These are phyloP conservation scores for Closterium sp. DNA, from an alignment of 139 green algal genomes.

Conservation along the genomic window DNA sequence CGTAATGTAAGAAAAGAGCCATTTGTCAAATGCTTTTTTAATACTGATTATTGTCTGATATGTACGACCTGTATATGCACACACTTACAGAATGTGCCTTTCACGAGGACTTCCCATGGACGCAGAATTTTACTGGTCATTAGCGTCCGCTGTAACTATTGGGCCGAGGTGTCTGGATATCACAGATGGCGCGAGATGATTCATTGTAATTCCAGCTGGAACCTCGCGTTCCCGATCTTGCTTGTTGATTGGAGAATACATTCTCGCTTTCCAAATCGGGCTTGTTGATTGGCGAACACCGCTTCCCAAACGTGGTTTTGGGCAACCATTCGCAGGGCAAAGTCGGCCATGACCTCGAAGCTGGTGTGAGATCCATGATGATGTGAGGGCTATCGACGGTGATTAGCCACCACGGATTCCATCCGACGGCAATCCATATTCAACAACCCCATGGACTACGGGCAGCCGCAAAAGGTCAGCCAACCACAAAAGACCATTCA, in stretches of 20 bases:
- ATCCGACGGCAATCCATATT: not conserved
- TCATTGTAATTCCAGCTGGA: not conserved
- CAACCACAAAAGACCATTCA: too few species aligned
- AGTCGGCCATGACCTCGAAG: not conserved
- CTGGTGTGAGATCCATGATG: not conserved
- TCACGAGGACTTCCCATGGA: too few species aligned
- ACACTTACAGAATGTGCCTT: too few species aligned
- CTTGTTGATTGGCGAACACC: not conserved
- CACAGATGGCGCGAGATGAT: not conserved
- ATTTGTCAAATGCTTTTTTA: too few species aligned
- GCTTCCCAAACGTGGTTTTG: not conserved
- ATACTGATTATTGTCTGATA: too few species aligned
- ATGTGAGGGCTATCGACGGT: not conserved
- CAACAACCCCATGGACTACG: not conserved
- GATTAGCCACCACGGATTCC: not conserved
- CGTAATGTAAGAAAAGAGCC: too few species aligned
- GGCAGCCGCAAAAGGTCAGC: too few species aligned
- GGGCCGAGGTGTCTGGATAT: not conserved
- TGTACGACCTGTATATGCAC: too few species aligned
- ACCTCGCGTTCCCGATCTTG: not conserved
- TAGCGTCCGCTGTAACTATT: not conserved
- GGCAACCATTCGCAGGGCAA: not conserved
- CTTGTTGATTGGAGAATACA: not conserved
- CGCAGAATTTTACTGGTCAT: not conserved
- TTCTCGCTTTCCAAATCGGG: too few species aligned